These are phyloP conservation scores for Daldinia grandis DNA, from an alignment of 495 filamentous ascomycete species.

Conservation along the genomic window DNA sequence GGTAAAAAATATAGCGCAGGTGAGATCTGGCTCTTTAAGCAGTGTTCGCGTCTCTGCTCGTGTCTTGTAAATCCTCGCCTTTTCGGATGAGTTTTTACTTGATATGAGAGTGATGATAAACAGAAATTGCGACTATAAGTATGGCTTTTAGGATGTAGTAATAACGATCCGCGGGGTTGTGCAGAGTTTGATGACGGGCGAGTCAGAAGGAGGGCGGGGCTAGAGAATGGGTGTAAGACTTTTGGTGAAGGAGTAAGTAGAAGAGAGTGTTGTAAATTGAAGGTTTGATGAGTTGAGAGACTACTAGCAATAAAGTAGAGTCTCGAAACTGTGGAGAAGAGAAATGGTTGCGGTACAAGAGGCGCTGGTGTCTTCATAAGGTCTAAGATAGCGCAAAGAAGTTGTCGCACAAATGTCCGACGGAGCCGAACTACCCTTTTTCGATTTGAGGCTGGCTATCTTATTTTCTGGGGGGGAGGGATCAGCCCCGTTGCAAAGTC, in stretches of 20 bases:
- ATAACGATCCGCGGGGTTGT: conserved; percentile 30
- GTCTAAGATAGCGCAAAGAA: conserved; percentile 17
- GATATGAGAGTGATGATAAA: conserved; percentile 3
- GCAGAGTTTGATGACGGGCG: conserved; percentile 25
- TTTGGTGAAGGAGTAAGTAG: background rate
- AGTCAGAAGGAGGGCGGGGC: conserved; percentile 25
- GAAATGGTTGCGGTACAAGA: conserved; percentile 15
- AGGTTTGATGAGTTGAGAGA: conserved; percentile 11
- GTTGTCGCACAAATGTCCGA: conserved; percentile 33
- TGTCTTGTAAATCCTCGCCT: background rate
- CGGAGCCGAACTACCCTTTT: conserved; percentile 34
- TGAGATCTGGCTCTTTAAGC: conserved; percentile 27
- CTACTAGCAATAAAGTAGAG: conserved; percentile 16
- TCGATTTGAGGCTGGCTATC: conserved; percentile 8
- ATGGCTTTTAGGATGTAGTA: conserved; percentile 5
- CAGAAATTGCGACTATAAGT: conserved; percentile 16
- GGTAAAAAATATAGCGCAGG: conserved; percentile 34
- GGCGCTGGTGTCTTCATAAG: conserved; percentile 35
- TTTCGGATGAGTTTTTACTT: conserved; percentile 3
- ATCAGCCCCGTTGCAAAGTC: conserved; percentile 11
- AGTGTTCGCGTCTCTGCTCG: background rate
- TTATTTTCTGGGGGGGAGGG: conserved; percentile 3
- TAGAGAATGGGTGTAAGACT: conserved; percentile 23
- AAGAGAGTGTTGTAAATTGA: conserved; percentile 5
- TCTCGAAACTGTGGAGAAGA: conserved; percentile 28